These are phyloP conservation scores for Protea cynaroides DNA, from an alignment of 164 flowering plant genomes.

Conservation along the genomic window DNA sequence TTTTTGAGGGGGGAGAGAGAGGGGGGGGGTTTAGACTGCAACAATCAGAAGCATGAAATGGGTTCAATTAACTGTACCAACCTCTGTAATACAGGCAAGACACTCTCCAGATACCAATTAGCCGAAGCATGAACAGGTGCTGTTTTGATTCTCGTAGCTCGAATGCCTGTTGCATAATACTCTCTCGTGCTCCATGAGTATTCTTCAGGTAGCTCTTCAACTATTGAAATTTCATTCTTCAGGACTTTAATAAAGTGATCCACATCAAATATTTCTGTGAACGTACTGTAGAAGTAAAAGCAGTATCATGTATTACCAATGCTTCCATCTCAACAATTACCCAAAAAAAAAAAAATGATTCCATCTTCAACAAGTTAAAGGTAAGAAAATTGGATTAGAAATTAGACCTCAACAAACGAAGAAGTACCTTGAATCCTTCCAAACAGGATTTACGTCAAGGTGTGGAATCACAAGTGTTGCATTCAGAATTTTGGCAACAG, in stretches of 20 bases:
- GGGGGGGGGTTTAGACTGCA: too few species aligned
- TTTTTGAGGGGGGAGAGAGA: neutral
- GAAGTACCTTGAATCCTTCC: slow-evolving; percentile 88
- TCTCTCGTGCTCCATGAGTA: slow-evolving; percentile 96
- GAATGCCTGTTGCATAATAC: slow-evolving; percentile 87
- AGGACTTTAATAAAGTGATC: slow-evolving; percentile 86
- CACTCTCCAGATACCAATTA: slow-evolving; percentile 91
- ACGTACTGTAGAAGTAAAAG: slow-evolving; percentile 57
- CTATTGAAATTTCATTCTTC: slow-evolving; percentile 82
- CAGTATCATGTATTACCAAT: too few species aligned
- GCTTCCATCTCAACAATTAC: too few species aligned
- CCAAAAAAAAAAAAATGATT: too few species aligned
- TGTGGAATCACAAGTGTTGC: slow-evolving; percentile 95
- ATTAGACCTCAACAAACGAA: neutral
- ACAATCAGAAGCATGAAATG: too few species aligned
- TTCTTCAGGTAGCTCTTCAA: slow-evolving; percentile 73
- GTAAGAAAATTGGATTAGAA: neutral
- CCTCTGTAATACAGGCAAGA: slow-evolving; percentile 81
- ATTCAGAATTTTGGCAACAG: slow-evolving; percentile 92
- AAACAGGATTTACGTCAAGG: slow-evolving; percentile 94
- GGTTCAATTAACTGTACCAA: neutral
- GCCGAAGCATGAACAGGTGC: slow-evolving; percentile 97
- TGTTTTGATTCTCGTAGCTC: slow-evolving; percentile 77
- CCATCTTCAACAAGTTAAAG: neutral
- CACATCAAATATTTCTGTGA: slow-evolving; percentile 90